Conservation (phyloP, 2,329 filamentous ascomycete genomes). For the Sporothrix protearum region DNA sequence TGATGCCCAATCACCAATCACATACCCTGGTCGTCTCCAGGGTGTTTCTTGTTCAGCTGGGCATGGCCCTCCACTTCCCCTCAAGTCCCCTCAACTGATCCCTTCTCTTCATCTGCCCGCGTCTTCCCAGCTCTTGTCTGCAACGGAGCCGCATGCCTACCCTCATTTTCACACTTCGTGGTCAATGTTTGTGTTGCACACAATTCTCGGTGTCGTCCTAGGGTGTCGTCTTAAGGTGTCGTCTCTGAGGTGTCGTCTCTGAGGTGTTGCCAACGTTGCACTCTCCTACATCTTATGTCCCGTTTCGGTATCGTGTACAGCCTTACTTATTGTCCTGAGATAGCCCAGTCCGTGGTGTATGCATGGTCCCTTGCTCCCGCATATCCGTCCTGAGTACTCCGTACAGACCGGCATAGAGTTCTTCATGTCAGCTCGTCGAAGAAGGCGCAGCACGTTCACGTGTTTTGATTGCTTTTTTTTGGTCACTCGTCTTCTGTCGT, state of each 20-base stretch:
- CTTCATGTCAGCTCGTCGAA: not conserved
- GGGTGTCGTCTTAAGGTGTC: no score
- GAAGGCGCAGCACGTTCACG: constrained; percentile 11
- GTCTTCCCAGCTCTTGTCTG: not conserved
- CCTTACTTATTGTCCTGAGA: not conserved
- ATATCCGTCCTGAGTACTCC: not conserved
- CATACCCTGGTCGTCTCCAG: not conserved
- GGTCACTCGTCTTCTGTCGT: not conserved
- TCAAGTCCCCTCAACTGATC: not conserved
- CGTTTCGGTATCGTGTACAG: not conserved
- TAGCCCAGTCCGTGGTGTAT: not conserved
- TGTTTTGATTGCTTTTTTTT: not conserved
- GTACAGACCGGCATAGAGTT: no score
- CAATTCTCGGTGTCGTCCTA: not conserved
- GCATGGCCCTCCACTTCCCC: not conserved
- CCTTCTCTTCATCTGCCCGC: not conserved
- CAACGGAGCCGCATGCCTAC: not conserved
- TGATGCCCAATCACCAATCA: not conserved
- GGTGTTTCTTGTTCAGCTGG: constrained; percentile 20
- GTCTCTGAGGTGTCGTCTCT: no score
- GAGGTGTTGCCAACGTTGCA: not conserved
- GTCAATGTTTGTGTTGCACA: not conserved
- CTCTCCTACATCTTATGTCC: not conserved
- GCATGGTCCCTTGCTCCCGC: no score
- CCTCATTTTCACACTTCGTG: not conserved